phyloP scores from a whole-genome alignment of 345 rosid genomes.

The Eucalyptus microcorys region DNA sequence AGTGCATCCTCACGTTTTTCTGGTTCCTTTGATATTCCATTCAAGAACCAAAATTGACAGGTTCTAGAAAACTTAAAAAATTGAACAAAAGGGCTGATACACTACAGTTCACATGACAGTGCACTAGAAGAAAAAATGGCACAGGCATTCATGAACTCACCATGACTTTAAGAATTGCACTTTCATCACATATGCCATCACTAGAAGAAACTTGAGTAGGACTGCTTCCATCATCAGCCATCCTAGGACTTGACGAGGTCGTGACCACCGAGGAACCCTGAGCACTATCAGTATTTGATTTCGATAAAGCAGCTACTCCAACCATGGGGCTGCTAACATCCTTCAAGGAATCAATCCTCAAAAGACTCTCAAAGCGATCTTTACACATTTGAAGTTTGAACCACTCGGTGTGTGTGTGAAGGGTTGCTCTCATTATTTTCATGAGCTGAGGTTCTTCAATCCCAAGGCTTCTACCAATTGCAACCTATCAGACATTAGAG shows the following conservation, averaged over 20 bases:
- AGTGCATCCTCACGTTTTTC: neutral
- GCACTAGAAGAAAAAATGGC: neutral
- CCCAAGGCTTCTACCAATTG: constrained; percentile 66
- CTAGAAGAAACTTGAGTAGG: constrained; percentile 60
- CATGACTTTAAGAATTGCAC: constrained; percentile 93
- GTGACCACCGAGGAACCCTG: constrained; percentile 76
- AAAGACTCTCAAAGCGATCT: constrained; percentile 48
- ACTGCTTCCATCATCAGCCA: constrained; percentile 72
- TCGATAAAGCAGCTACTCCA: constrained; percentile 30
- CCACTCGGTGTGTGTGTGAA: constrained; percentile 80
- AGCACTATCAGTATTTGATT: constrained; percentile 54
- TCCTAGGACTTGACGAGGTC: constrained; percentile 47
- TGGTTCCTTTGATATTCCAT: neutral
- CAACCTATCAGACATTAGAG: constrained; percentile 30
- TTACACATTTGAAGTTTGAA: constrained; percentile 95
- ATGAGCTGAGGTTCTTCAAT: constrained; percentile 85
- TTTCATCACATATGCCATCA: constrained; percentile 65
- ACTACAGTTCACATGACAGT: neutral
- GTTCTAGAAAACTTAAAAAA: neutral
- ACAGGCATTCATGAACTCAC: constrained; percentile 28
- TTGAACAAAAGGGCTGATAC: neutral
- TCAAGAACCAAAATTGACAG: neutral
- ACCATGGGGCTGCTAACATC: constrained; percentile 45
- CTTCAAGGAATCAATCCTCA: constrained; percentile 64
- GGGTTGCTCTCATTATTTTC: constrained; percentile 82